Base-by-base conservation (phyloP, 257 asterid species). In the Thymus quinquecostatus region DNA sequence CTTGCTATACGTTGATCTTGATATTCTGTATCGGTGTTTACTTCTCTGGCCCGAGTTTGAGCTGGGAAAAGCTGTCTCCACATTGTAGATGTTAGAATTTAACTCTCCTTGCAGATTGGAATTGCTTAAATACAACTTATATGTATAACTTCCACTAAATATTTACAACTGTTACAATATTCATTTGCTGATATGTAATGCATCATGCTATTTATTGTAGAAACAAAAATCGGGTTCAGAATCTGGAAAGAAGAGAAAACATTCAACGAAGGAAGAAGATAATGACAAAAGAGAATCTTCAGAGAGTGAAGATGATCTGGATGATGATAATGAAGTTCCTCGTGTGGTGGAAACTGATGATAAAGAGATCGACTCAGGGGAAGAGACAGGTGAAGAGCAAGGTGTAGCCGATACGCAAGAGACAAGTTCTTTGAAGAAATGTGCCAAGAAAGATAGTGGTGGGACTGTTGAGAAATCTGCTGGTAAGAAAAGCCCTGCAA, bases 231-330 rank as follows among this genome's bases (percentile, higher is more conserved):
- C 44, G 70, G 82, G 75, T 60, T 75, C 86, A 63, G 82, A 78
- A 77, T 81, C 77, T 62, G 90, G 77, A 55, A 87, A 82, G 83
- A 87, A 89, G 82, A 82, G 44, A 43, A 84, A 90, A 67, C 76
- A 10, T 14, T 57, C 80, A 44, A 27, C 77, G 12, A 86, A 84
- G 70, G 93, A 79, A 36, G 88, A 81, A 55, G 87, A 84, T 75
- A 78, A 74, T 50, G 81, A 73, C 41, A 72, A 72, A 73, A 75
- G 75, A 57, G 89, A 83, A 68, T 63, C 76, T 69, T 87, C 83
- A 47, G 77, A 73, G 53, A 84, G 86, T 66, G 85, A 80, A 66
- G 79, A 85, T 69, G 69, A 74, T 56, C 77, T 72, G 57, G 86
- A 77, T 4, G 87, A 79, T 48, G 88, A 72, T 36, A 55, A 82